Base-by-base conservation (phyloP, 2,329 filamentous ascomycete genomes). In the Myriosclerotinia curreyana region DNA sequence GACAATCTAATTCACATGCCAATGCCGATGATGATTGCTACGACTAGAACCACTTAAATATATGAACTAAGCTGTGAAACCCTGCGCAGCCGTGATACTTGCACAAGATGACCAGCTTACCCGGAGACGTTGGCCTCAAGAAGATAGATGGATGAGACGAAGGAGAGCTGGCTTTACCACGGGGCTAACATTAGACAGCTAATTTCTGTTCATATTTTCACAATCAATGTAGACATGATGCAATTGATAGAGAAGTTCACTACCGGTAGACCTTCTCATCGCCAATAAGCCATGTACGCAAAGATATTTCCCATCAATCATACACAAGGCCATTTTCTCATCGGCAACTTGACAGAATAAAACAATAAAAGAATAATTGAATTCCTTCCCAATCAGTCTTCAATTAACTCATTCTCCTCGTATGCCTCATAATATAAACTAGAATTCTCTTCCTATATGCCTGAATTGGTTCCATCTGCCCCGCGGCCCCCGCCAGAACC, bases 61-160 rank as follows among this genome's bases (percentile, higher is more conserved):
- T 25, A 14, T 34, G 48, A 59, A 36, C n/a, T 59, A 36, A 59
- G 28, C n/a, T 20, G 55, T 48, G n/a, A 22, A n/a, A 48, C 31
- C 8, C 7, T 22, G 42, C 12, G 22, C 36, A 15, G n/a, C 44
- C 14, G n/a, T 58, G 42, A 36, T 25, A 36, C 28, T 17, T 11
- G n/a, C 14, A 59, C 44, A 59, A n/a, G 31, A 48, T 20, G 8
- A 14, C 36, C 44, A 25, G 28, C n/a, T 48, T 59, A 49, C 31
- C 14, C 17, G 34, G 7, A 59, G n/a, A 17, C 11, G 22, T 59
- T 9, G 36, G n/a, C n/a, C 8, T 20, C 8, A 34, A 34, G 20
- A 11, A 22, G 14, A 7, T 8, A 5, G n/a, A 22, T 36, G 14
- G 20, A 5, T 36, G 15, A 14, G 14, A 48, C 25, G 20, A 48